Conservation (phyloP, 805 yeast species). For the Kuraishia molischiana region DNA sequence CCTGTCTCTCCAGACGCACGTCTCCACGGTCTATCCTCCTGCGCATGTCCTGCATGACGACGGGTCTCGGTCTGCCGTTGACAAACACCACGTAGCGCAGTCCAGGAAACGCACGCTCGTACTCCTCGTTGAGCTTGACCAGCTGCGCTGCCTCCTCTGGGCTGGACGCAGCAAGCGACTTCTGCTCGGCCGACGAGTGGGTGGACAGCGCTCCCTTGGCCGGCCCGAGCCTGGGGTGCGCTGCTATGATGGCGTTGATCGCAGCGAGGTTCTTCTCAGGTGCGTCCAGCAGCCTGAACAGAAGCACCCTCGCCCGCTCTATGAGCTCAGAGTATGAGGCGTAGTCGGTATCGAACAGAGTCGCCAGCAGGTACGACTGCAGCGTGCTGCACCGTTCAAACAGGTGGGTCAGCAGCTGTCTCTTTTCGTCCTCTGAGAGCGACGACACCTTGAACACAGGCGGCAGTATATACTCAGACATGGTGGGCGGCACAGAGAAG, state of each 20-base stretch:
- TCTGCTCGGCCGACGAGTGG: conserved; percentile 68
- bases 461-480: conserved; percentile 19
- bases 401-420: conserved; percentile 38
- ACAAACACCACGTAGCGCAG: conserved; percentile 84
- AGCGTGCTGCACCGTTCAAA: conserved; percentile 56
- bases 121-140: conserved; percentile 41
- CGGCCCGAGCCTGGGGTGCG: conserved; percentile 87
- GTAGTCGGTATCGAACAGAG: conserved; percentile 12
- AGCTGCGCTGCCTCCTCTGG: conserved; percentile 43
- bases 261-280: neutral
- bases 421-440: conserved; percentile 18
- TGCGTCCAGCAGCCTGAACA: conserved; percentile 16
- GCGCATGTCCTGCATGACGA: conserved; percentile 55
- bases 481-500: no score
- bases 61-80: conserved; percentile 64
- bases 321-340: conserved; percentile 22
- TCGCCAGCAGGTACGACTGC: conserved; percentile 22
- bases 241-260: conserved; percentile 52
- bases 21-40: conserved; percentile 47
- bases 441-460: conserved; percentile 12
- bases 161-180: conserved; percentile 39
- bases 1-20: conserved; percentile 42
- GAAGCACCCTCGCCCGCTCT: conserved; percentile 28
- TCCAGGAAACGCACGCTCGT: conserved; percentile 41
- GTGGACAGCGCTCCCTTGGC: conserved; percentile 39